Percentiles rank a stretch among this genome's conserved stretches.
Conservation (phyloP, 306 rosid genomes). For the Pueraria montana region DNA sequence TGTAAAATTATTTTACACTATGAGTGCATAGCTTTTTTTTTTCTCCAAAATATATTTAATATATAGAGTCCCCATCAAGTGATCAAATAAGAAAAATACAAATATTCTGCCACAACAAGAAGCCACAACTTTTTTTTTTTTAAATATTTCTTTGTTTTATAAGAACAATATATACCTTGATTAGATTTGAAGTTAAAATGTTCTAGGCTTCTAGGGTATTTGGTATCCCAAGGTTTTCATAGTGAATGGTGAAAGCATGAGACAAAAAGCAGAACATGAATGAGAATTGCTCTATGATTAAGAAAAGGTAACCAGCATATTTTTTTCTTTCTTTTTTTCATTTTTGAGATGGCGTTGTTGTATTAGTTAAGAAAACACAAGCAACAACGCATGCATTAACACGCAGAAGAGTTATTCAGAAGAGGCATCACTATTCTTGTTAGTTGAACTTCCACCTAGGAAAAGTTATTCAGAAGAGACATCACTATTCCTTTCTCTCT, state of each 20-base stretch:
- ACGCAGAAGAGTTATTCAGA: not conserved
- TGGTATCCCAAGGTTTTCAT: constrained; percentile 28
- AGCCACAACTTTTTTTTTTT: not conserved
- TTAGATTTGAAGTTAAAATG: constrained; percentile 42
- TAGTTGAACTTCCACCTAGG: not conserved
- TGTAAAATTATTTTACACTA: no score
- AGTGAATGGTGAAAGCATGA: constrained; percentile 30
- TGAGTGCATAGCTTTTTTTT: no score
- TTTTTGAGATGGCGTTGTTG: not conserved
- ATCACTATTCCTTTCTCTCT: not conserved
- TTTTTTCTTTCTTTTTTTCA: not conserved
- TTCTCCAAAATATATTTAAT: not conserved
- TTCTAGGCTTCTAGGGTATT: constrained; percentile 10
- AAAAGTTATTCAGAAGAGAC: not conserved
- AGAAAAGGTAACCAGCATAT: constrained; percentile 4
- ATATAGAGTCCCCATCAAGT: not conserved
- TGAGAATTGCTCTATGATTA: constrained; percentile 31
- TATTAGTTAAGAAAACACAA: not conserved
- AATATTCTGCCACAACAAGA: not conserved
- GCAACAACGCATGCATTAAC: not conserved
- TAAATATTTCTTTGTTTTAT: not conserved
- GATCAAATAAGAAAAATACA: not conserved
- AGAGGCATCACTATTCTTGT: not conserved
- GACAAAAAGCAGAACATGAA: constrained; percentile 27
- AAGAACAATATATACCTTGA: constrained; percentile 43